phyloP scores from a whole-genome alignment of 805 yeast genomes.

The Wickerhamiella allomyrinae region DNA sequence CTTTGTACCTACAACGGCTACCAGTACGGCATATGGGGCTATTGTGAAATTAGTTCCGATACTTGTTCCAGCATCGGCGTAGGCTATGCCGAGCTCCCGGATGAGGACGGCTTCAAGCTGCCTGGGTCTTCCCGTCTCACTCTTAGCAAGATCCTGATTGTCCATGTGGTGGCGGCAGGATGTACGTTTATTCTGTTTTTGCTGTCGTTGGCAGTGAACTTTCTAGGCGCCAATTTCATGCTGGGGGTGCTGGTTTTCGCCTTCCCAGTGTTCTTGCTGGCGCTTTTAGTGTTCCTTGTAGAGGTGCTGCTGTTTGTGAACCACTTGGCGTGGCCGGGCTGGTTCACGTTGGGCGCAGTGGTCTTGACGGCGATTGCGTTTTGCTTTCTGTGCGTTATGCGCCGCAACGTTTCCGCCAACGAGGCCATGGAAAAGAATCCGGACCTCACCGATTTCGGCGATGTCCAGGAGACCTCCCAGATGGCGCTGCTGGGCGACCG shows the following conservation, averaged over 20 bases:
- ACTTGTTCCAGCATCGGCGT: constrained; percentile 31
- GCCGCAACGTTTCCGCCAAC: constrained; percentile 32
- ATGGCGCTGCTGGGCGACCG: constrained; percentile 4
- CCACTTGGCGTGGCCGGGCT: constrained; percentile 66
- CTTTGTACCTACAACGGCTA: constrained; percentile 37
- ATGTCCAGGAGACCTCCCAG: constrained; percentile 2
- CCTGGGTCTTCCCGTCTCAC: constrained; percentile 48
- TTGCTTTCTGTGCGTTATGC: constrained; percentile 53
- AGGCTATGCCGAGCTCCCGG: constrained; percentile 29
- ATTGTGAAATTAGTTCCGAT: constrained; percentile 30
- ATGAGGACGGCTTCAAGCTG: constrained; percentile 29
- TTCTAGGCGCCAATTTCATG: constrained; percentile 31
- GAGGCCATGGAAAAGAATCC: constrained; percentile 1
- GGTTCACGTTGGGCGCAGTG: constrained; percentile 64
- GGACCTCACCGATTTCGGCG: constrained; percentile 1
- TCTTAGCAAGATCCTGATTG: constrained; percentile 46
- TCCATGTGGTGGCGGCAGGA: constrained; percentile 52
- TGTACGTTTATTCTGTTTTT: constrained; percentile 36
- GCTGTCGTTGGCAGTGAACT: constrained; percentile 29
- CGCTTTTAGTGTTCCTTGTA: constrained; percentile 62
- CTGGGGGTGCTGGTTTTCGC: constrained; percentile 43
- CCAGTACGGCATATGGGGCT: constrained; percentile 59
- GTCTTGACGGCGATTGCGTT: constrained; percentile 49
- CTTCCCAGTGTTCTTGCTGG: constrained; percentile 51
- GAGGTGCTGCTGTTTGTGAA: constrained; percentile 71